Evolutionary conservation across 78 protist species (phyloP), one percentile per base, ranked within the genome.

Genomic region (Dictyostelium firmibasis): DNA sequence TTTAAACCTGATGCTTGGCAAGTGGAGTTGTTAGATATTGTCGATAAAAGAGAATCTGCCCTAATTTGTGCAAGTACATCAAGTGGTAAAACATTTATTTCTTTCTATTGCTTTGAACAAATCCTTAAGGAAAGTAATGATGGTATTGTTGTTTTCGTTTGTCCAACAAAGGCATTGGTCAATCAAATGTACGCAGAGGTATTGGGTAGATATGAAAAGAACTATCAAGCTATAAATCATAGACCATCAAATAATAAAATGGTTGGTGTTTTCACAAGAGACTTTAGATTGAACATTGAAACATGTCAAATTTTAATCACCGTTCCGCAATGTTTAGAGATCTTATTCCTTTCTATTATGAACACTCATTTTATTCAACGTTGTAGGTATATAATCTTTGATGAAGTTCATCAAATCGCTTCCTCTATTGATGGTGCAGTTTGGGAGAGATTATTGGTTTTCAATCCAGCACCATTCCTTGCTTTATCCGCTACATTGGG

Each of bases 401-500:
- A 98, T 89, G 99, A 98, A 70, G 95, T 98, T 5, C 99, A 98
- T 92, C 81, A 36, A 60, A 74, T 98, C 60, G 87, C 91, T 11
- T 27, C 23, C 74, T 29, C 41, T 18, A 91, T 57, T 18, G 86
- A 64, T 35, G 98, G 98, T 20, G 87, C 70, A 8, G 25, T 86
- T 20, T 98, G 98, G 98, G 99, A 97, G 93, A 72, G 95, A 9
- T 38, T 96, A 33, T 91, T 98, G 23, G 27, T 88, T 16, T 27
- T 94, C 53, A 89, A 83, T 23, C 29, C 79, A 13, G 60, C 91
- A 25, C 99, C 99, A 29, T 97, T 97, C 89, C 25, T 98, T 14
- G 99, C 99, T 0, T 91, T 98, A n/a, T 97, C 98, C 6, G 99
- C 99, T 2, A 98, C 99, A 7, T 4, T 98, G 13, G 98, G 99